phyloP scores from a whole-genome alignment of 345 rosid species.

The Eucalyptus paniculata region DNA sequence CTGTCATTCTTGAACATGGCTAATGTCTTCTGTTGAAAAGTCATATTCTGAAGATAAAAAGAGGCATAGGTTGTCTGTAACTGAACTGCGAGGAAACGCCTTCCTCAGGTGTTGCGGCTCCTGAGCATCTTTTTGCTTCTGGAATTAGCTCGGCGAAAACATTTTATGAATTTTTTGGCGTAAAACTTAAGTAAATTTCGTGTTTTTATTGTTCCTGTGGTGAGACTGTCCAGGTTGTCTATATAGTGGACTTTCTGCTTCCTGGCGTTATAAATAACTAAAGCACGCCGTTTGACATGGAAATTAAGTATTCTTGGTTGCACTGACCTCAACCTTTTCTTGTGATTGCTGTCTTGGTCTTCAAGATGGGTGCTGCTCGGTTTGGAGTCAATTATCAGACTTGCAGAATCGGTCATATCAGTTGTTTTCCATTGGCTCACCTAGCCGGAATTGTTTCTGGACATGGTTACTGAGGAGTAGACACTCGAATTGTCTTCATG shows the following conservation, averaged over 20 bases:
- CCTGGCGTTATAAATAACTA: neutral
- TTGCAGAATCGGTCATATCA: neutral
- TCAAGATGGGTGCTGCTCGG: neutral
- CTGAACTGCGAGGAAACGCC: neutral
- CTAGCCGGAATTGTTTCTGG: neutral
- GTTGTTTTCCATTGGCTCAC: neutral
- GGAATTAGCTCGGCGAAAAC: neutral
- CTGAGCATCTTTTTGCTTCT: neutral
- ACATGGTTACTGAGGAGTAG: neutral
- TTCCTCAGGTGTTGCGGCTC: neutral
- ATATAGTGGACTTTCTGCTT: neutral
- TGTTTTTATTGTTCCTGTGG: neutral
- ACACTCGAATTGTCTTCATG: conserved; percentile 1
- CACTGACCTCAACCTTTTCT: neutral
- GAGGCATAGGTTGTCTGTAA: neutral
- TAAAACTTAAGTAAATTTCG: neutral
- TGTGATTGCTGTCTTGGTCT: neutral
- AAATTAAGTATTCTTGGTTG: neutral
- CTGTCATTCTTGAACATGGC: neutral
- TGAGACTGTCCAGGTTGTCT: neutral
- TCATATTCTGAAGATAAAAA: neutral
- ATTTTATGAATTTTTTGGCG: neutral
- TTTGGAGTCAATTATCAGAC: neutral
- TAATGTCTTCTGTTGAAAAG: neutral
- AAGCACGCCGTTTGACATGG: neutral